phyloP scores from a whole-genome alignment of 2,329 filamentous ascomycete species.

The Paecilomyces variotii region DNA sequence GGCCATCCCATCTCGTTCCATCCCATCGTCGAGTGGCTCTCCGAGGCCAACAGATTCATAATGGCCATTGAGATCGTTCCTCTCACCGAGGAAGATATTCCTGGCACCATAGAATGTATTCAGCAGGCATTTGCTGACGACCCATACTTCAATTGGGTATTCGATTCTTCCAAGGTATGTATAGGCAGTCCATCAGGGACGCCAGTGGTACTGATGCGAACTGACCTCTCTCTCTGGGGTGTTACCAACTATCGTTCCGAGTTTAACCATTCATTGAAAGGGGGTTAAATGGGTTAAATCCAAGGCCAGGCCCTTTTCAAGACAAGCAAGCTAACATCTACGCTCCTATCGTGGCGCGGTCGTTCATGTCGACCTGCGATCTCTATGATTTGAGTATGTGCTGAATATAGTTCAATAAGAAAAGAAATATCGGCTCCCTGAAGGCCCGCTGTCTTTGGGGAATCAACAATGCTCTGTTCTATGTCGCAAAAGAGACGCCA shows the following conservation, averaged over 20 bases:
- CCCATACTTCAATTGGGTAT: slow-evolving; percentile 61
- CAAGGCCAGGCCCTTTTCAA: slow-evolving; percentile 3
- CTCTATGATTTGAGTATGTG: slow-evolving; percentile 4
- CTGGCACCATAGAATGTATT: slow-evolving; percentile 56
- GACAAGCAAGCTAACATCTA: slow-evolving; percentile 4
- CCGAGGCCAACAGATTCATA: background rate
- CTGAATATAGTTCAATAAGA: slow-evolving; percentile 46
- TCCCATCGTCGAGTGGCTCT: background rate
- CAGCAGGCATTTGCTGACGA: slow-evolving; percentile 60
- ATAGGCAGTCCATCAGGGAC: slow-evolving; percentile 1
- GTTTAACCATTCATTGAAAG: slow-evolving; percentile 1
- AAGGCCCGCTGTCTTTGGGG: slow-evolving; percentile 62
- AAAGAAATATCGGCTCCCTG: slow-evolving; percentile 56
- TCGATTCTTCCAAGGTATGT: slow-evolving; percentile 49
- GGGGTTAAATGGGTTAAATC: background rate
- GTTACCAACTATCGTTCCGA: background rate
- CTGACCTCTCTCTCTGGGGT: background rate
- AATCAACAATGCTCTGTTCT: slow-evolving; percentile 60
- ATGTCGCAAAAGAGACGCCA: slow-evolving; percentile 57
- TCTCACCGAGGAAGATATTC: slow-evolving; percentile 53
- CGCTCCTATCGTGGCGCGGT: background rate
- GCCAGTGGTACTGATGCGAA: background rate
- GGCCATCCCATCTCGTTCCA: background rate
- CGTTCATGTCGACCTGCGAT: slow-evolving; percentile 3
- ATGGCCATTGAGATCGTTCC: slow-evolving; percentile 50